phyloP scores from a whole-genome alignment of 2,329 filamentous ascomycete species.

The Saccharata proteae region DNA sequence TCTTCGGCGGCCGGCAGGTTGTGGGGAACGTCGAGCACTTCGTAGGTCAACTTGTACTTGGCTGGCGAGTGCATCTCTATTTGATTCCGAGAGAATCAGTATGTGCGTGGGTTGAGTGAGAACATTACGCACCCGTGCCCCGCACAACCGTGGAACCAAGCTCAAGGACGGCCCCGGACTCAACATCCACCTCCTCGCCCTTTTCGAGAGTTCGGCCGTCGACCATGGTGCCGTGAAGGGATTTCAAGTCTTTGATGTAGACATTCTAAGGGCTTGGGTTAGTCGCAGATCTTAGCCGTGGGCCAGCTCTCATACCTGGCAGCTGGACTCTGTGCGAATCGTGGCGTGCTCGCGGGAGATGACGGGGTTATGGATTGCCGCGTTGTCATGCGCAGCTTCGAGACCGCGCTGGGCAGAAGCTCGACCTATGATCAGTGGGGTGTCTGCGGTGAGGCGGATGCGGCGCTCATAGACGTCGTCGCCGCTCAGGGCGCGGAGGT shows the following conservation, averaged over 20 bases:
- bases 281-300: no score
- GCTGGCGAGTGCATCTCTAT: no score
- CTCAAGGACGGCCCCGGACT: conserved; percentile 21
- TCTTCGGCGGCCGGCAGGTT: background rate
- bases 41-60: background rate
- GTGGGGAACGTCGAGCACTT: background rate
- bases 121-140: conserved; percentile 6
- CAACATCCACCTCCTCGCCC: conserved; percentile 15
- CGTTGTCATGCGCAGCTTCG: conserved; percentile 40
- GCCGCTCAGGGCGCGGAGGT: conserved; percentile 22
- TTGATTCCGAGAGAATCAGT: no score
- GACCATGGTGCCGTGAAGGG: conserved; percentile 51
- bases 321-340: conserved; percentile 16
- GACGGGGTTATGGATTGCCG: conserved; percentile 58
- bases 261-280: conserved; percentile 17
- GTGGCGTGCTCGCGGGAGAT: conserved; percentile 59
- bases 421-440: conserved; percentile 28
- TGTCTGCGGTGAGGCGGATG: conserved; percentile 17
- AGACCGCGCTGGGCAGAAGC: conserved; percentile 28
- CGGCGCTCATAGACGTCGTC: conserved; percentile 24
- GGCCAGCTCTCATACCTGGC: conserved; percentile 7
- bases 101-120: no score
- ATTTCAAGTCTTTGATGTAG: conserved; percentile 42
- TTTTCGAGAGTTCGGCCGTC: conserved; percentile 28
- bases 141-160: conserved; percentile 23